phyloP scores from a whole-genome alignment of 805 yeast species.

The Metschnikowia reukaufii region DNA sequence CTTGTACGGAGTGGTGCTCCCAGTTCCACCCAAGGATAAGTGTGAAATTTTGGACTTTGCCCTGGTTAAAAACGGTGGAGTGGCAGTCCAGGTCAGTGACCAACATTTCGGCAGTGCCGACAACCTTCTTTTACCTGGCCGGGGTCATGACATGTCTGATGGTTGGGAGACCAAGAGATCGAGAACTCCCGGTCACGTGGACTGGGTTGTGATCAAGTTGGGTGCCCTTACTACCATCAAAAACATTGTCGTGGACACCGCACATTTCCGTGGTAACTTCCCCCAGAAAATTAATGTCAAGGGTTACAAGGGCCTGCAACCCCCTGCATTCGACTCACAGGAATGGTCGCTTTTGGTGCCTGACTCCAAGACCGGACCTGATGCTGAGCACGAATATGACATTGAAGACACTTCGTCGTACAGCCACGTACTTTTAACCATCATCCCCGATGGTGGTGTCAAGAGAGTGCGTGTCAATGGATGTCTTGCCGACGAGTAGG shows the following conservation, averaged over 20 bases:
- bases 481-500: slow-evolving; percentile 26
- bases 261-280: slow-evolving; percentile 91
- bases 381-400: slow-evolving; percentile 67
- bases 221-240: slow-evolving; percentile 64
- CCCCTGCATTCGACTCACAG: slow-evolving; percentile 43
- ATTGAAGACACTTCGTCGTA: slow-evolving; percentile 32
- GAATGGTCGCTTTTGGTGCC: slow-evolving; percentile 67
- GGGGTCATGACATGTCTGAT: slow-evolving; percentile 95
- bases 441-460: slow-evolving; percentile 97
- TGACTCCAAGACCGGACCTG: slow-evolving; percentile 77
- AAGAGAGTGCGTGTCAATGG: slow-evolving; percentile 88
- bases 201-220: slow-evolving; percentile 84
- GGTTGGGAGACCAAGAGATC: slow-evolving; percentile 98
- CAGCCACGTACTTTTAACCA: slow-evolving; percentile 75
- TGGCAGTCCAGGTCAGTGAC: slow-evolving; percentile 78
- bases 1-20: slow-evolving; percentile 78
- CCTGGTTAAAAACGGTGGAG: slow-evolving; percentile 83
- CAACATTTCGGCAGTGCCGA: slow-evolving; percentile 95
- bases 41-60: slow-evolving; percentile 66
- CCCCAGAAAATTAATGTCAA: slow-evolving; percentile 79
- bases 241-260: slow-evolving; percentile 79
- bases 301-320: slow-evolving; percentile 44
- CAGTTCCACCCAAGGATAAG: slow-evolving; percentile 56
- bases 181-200: slow-evolving; percentile 77
- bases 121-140: slow-evolving; percentile 85